phyloP scores from a whole-genome alignment of 139 green algal genomes.

The Ettlia oleoabundans region DNA sequence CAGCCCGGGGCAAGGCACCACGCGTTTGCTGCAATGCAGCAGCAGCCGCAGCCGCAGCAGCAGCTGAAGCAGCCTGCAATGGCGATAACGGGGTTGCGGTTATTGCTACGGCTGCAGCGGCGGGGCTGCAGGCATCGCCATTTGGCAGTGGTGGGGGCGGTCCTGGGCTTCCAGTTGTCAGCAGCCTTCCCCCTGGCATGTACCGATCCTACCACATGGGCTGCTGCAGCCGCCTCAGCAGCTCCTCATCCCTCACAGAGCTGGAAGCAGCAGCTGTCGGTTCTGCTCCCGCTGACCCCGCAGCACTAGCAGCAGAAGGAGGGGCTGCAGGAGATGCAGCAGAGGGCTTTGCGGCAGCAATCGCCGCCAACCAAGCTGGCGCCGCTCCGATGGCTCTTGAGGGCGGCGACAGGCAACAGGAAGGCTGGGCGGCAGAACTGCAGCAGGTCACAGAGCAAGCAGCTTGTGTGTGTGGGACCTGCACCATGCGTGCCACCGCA shows the following conservation, averaged over 20 bases:
- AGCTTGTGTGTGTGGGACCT: too few relatives aligned
- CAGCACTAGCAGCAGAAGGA: neutral
- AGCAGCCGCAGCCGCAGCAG: neutral
- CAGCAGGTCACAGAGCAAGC: too few relatives aligned
- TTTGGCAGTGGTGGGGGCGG: neutral
- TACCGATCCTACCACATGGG: constrained; percentile 5
- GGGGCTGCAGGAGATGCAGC: too few relatives aligned
- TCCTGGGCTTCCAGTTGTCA: neutral
- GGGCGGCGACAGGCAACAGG: neutral
- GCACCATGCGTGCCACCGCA: too few relatives aligned
- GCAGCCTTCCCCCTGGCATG: constrained; percentile 10
- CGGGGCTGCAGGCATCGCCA: neutral
- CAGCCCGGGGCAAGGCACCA: neutral
- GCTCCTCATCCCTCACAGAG: constrained; percentile 18
- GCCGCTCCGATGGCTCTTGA: neutral
- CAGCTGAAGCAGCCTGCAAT: neutral
- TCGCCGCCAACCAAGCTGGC: neutral
- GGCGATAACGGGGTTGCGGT: neutral
- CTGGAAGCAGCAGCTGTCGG: neutral
- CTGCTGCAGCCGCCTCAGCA: constrained; percentile 24
- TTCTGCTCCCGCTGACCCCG: neutral
- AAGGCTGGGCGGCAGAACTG: too few relatives aligned
- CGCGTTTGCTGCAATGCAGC: neutral
- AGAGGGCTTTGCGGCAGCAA: too few relatives aligned
- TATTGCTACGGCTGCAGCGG: neutral